A percentile compares a stretch with the other conserved stretches of the same genome.
Conservation (phyloP, 192 early-diverging fungal species). For the Coemansia sp. region DNA sequence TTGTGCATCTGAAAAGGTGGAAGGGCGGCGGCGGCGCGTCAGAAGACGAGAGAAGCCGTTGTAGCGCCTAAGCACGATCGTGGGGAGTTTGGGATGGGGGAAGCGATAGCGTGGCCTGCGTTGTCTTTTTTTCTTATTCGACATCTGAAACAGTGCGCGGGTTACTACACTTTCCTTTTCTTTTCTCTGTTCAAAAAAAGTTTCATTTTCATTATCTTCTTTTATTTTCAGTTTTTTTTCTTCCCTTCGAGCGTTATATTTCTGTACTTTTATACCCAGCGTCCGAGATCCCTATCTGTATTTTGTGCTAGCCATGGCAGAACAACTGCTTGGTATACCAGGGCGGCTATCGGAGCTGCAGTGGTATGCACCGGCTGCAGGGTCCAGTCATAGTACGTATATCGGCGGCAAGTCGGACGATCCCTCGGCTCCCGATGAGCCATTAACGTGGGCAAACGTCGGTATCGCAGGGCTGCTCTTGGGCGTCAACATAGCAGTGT, state of each 20-base stretch:
- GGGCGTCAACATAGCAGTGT: slow-evolving; percentile 60
- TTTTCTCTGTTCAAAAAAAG: background rate
- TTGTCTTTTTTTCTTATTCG: background rate
- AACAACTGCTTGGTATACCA: slow-evolving; percentile 3
- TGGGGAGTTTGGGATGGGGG: background rate
- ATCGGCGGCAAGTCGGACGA: slow-evolving; percentile 20
- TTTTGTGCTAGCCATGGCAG: background rate
- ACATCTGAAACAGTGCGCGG: background rate
- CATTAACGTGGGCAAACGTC: slow-evolving; percentile 56
- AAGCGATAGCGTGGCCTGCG: background rate
- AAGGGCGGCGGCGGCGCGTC: slow-evolving; percentile 10
- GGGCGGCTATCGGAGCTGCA: slow-evolving; percentile 23
- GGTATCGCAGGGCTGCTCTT: slow-evolving; percentile 62
- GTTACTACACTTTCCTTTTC: slow-evolving; percentile 3
- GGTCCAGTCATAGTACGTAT: background rate
- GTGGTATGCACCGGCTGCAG: slow-evolving; percentile 27
- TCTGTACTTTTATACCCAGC: slow-evolving; percentile 3
- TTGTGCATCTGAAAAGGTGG: slow-evolving; percentile 40
- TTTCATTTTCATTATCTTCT: background rate
- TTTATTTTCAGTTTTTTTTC: background rate
- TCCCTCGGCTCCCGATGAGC: slow-evolving; percentile 35
- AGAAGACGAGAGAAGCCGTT: slow-evolving; percentile 4
- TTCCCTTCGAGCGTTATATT: background rate
- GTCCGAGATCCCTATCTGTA: background rate
- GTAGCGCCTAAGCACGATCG: background rate